Evolutionary conservation across 2,329 filamentous ascomycete species (phyloP).

Genomic region (Scytalidium lignicola): DNA sequence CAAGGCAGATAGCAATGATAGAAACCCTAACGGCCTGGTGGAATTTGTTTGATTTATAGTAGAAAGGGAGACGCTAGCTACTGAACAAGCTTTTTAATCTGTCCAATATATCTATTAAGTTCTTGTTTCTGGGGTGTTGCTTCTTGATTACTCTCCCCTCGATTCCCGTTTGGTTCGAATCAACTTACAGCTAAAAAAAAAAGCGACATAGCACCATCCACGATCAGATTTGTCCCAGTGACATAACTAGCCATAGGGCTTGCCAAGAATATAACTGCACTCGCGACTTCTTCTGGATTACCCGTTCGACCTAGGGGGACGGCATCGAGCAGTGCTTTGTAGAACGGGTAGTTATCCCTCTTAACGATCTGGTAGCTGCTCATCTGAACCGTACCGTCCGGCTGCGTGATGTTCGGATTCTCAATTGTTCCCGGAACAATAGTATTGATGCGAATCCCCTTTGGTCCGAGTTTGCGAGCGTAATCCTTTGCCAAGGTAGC

Average conservation of each 20-base stretch:
- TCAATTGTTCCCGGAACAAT: slow-evolving; percentile 49
- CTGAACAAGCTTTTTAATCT: too few species aligned
- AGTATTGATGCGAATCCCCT: slow-evolving; percentile 51
- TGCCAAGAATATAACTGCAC: slow-evolving; percentile 11
- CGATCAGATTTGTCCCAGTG: slow-evolving; percentile 7
- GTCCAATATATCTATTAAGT: too few species aligned
- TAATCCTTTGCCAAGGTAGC: slow-evolving; percentile 50
- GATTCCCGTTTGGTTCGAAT: too few species aligned
- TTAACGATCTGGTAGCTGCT: background rate
- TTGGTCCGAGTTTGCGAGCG: slow-evolving; percentile 41
- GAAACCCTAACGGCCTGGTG: too few species aligned
- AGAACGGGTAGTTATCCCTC: too few species aligned
- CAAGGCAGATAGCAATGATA: too few species aligned
- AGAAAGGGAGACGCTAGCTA: too few species aligned
- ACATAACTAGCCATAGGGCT: slow-evolving; percentile 12
- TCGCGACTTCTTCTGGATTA: slow-evolving; percentile 11
- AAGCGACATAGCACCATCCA: slow-evolving; percentile 3
- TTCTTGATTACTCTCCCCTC: too few species aligned
- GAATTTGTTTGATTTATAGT: too few species aligned
- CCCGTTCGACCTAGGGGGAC: slow-evolving; percentile 1
- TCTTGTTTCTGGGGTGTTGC: too few species aligned
- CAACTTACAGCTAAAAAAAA: too few species aligned
- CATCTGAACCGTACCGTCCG: background rate
- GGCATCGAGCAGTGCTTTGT: background rate
- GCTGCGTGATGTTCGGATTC: slow-evolving; percentile 30